Evolutionary conservation across 2,329 filamentous ascomycete genomes (phyloP), one percentile per base, ranked within the genome.

Genomic region (Daldinia eschscholtzii): DNA sequence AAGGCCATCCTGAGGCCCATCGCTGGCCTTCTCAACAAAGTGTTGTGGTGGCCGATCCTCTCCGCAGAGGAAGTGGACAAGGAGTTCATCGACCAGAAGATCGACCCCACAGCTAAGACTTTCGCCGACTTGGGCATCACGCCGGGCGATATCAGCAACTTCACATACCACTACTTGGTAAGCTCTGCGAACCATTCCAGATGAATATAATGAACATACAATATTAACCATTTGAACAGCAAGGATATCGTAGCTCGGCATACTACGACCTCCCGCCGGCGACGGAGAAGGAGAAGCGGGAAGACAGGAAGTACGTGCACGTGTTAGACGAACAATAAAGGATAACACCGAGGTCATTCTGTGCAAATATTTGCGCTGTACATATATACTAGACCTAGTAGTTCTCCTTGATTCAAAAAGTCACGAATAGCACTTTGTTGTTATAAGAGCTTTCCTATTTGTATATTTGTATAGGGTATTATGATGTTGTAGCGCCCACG

Each of bases 301-400:
- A 98, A 81, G 94, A 98, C 83, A 96, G 91, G 88, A 96, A 98
- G 86, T 99, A 97, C 81, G 84, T 98, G 80, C 96, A 99, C 81
- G 94, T 99, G 69, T 84, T 93, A 79, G 93, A 97, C 80, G 91
- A 96, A 81, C 89, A 94, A 86, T 96, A 90, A 83, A 81, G 61
- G 41, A 65, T 26, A 56, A 65, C 59, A 65, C 55, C 68, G 65
- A 76, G 63, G 61, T 35, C 61, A 64, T 68, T 67, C 33, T 70
- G 37, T 71, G 61, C 41, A 46, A 58, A 42, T 52, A 23, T 42
- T 73, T 70, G 62, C 73, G 76, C 71, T 81, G 79, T 81, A 81
- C 73, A 81, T 81, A 81, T 79, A 79, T 74, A 73, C 72, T 79
- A 78, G 72, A 76, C 70, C 61, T 65, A 72, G 65, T 71, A 74